phyloP scores from a whole-genome alignment of 306 rosid species.

The Lablab purpureus region DNA sequence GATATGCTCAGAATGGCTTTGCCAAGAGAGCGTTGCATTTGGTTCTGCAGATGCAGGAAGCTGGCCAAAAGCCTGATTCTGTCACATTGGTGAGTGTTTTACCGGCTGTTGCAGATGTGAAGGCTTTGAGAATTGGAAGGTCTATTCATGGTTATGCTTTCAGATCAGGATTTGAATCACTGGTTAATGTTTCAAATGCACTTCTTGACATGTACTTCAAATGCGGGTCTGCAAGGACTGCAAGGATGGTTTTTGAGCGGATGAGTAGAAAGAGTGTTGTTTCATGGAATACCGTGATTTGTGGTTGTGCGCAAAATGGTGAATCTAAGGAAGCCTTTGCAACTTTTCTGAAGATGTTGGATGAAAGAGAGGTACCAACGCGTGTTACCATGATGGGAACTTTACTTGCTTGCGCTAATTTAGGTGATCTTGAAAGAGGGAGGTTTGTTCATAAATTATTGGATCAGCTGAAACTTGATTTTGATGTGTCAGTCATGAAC shows the following conservation, averaged over 20 bases:
- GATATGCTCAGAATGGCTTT: conserved; percentile 81
- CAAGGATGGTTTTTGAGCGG: conserved; percentile 62
- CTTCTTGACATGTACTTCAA: conserved; percentile 86
- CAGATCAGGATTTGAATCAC: conserved; percentile 70
- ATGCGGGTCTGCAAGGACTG: conserved; percentile 64
- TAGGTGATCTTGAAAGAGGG: conserved; percentile 75
- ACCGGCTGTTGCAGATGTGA: conserved; percentile 82
- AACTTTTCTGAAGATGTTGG: conserved; percentile 71
- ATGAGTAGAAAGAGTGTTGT: conserved; percentile 73
- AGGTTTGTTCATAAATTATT: conserved; percentile 64
- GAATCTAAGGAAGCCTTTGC: conserved; percentile 69
- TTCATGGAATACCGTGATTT: conserved; percentile 91
- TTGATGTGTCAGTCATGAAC: conserved; percentile 72
- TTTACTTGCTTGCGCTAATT: conserved; percentile 81
- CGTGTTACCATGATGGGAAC: conserved; percentile 79
- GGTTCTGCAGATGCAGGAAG: conserved; percentile 72
- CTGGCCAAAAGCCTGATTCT: conserved; percentile 72
- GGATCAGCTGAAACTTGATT: conserved; percentile 59
- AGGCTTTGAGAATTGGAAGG: conserved; percentile 68
- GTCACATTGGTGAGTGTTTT: conserved; percentile 80
- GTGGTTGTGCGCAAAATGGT: conserved; percentile 72
- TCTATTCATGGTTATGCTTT: conserved; percentile 74
- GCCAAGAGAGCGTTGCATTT: conserved; percentile 63
- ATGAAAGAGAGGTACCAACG: conserved; percentile 69
- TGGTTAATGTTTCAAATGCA: conserved; percentile 73